phyloP scores from a whole-genome alignment of 208 protist genomes.

The Trichomonas tenax region DNA sequence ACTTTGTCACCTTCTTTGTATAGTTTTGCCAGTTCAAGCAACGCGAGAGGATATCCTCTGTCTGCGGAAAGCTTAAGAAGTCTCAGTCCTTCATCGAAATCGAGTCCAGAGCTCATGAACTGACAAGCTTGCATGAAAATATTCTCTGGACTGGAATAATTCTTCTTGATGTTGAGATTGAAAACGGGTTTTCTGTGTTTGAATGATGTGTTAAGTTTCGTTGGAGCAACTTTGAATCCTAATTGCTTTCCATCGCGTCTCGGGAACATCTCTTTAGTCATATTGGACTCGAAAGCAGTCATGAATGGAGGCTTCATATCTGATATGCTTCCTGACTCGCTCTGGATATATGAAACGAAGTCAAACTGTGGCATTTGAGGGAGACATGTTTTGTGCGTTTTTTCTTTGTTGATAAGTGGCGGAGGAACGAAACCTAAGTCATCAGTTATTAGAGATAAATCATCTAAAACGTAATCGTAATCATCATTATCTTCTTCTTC shows the following conservation, averaged over 20 bases:
- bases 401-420: neutral
- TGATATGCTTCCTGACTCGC: neutral
- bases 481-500: neutral
- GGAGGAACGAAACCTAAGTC: neutral
- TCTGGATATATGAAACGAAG: neutral
- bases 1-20: neutral
- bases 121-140: neutral
- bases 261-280: neutral
- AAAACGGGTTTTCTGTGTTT: neutral
- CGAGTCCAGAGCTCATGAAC: no score
- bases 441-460: neutral
- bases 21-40: neutral
- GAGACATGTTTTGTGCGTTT: neutral
- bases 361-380: neutral
- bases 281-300: neutral
- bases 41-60: neutral
- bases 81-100: neutral
- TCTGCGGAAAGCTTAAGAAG: neutral
- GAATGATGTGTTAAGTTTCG: neutral
- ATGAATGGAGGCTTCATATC: neutral
- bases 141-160: neutral
- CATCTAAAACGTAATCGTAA: neutral
- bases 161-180: neutral
- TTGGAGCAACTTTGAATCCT: neutral
- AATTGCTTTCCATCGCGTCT: neutral